Conservation (phyloP, 2,329 filamentous ascomycete species). For the Pseudovirgaria hyperparasitica region DNA sequence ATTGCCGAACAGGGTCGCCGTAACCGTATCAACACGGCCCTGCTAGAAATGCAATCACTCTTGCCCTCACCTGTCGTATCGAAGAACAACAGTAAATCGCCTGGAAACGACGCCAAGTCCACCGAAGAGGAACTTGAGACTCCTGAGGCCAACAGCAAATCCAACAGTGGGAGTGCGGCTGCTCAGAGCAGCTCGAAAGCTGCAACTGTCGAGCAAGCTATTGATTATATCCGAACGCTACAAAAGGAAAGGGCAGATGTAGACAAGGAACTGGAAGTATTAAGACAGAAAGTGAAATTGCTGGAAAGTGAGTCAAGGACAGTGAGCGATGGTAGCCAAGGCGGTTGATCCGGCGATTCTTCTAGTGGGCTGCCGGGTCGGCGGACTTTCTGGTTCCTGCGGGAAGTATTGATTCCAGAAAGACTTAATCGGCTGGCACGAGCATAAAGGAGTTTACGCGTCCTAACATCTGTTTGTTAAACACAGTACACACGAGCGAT, state of each 20-base stretch:
- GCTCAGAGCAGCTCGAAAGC: slow-evolving; percentile 72
- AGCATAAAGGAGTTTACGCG: no score
- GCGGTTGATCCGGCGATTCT: no score
- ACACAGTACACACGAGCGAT: no score
- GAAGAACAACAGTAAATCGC: slow-evolving; percentile 19
- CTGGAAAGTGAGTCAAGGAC: no score
- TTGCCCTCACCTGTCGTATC: slow-evolving; percentile 47
- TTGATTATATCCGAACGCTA: slow-evolving; percentile 83
- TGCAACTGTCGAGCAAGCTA: slow-evolving; percentile 93
- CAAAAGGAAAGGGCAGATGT: slow-evolving; percentile 59
- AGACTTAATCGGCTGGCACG: no score
- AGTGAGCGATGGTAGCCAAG: no score
- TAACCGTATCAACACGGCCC: slow-evolving; percentile 87
- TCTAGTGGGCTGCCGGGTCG: no score
- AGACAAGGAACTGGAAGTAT: slow-evolving; percentile 49
- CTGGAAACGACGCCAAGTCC: slow-evolving; percentile 18
- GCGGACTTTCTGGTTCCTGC: no score
- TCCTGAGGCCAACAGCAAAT: slow-evolving; percentile 9
- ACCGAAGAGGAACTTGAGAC: slow-evolving; percentile 24
- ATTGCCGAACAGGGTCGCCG: slow-evolving; percentile 91
- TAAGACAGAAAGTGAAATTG: no score
- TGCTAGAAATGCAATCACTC: slow-evolving; percentile 80
- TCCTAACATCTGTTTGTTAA: no score
- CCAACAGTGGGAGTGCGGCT: slow-evolving; percentile 12
- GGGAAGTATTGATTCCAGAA: no score